Conservation (phyloP, 148 eudicot species). For the Camellia lanceoleosa region DNA sequence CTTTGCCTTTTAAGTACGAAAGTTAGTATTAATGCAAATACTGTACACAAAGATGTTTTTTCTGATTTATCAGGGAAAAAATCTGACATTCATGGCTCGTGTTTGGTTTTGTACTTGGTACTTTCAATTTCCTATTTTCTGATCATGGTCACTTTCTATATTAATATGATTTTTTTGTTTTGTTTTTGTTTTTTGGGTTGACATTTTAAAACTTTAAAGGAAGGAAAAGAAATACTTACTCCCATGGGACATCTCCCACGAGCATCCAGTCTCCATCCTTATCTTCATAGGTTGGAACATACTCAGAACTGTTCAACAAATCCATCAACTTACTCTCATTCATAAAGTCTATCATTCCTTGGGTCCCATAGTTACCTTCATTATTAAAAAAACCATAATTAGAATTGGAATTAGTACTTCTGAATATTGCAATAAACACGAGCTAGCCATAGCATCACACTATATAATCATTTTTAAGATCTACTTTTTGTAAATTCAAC, state of each 20-base stretch:
- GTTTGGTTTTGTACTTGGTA: background rate
- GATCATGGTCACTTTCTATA: no score
- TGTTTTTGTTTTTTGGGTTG: no score
- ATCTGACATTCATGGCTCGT: background rate
- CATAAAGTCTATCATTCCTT: constrained; percentile 72
- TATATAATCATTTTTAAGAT: constrained; percentile 3
- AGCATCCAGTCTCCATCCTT: constrained; percentile 85
- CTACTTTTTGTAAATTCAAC: background rate
- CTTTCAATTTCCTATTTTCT: no score
- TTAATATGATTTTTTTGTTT: background rate
- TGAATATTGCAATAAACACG: background rate
- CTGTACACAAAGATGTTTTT: background rate
- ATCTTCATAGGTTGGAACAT: constrained; percentile 69
- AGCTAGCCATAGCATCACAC: constrained; percentile 6
- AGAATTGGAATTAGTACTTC: no score
- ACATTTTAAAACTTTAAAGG: background rate
- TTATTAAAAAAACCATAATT: background rate
- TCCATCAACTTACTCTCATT: constrained; percentile 69
- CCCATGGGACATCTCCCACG: constrained; percentile 78
- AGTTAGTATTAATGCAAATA: background rate
- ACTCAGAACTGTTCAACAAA: constrained; percentile 57
- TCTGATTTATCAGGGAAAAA: background rate
- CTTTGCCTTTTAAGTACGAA: no score
- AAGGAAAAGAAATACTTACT: constrained; percentile 34
- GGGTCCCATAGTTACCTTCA: constrained; percentile 54